Conservation (phyloP, 2,329 filamentous ascomycete species). For the Aspergillus transmontanensis region DNA sequence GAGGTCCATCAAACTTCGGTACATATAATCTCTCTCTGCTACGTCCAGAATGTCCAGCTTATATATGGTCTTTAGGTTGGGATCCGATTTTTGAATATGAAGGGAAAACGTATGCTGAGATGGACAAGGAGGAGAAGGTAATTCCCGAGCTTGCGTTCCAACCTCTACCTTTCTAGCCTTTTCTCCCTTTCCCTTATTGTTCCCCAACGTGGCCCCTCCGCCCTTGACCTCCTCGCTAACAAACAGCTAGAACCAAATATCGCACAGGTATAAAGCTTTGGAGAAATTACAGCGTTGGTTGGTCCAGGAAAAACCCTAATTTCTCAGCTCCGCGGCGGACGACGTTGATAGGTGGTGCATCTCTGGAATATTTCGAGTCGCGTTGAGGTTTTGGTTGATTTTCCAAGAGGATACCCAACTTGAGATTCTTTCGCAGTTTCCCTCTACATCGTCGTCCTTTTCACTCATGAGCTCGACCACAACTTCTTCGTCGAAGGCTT, state of each 20-base stretch:
- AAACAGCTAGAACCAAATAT: constrained; percentile 72
- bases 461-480: constrained; percentile 88
- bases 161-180: not conserved
- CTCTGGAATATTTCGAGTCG: constrained; percentile 24
- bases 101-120: constrained; percentile 91
- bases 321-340: not conserved
- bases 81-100: constrained; percentile 95
- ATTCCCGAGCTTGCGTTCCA: constrained; percentile 2
- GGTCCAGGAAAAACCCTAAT: constrained; percentile 43
- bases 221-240: constrained; percentile 19
- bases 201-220: not conserved
- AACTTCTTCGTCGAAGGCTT: constrained; percentile 82
- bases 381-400: constrained; percentile 46
- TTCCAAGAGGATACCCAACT: constrained; percentile 84
- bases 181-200: not conserved
- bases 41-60: not conserved
- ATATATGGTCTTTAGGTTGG: constrained; percentile 66
- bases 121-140: constrained; percentile 90
- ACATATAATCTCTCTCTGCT: constrained; percentile 34
- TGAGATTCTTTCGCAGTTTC: constrained; percentile 81
- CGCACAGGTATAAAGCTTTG: constrained; percentile 85
- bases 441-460: constrained; percentile 79
- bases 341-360: not conserved
- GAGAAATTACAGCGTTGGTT: constrained; percentile 85
- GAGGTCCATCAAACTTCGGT: constrained; percentile 84